Evolutionary conservation across 2,329 filamentous ascomycete genomes (phyloP), one percentile per base, ranked within the genome.

Genomic region (Chaetomium sp.): DNA sequence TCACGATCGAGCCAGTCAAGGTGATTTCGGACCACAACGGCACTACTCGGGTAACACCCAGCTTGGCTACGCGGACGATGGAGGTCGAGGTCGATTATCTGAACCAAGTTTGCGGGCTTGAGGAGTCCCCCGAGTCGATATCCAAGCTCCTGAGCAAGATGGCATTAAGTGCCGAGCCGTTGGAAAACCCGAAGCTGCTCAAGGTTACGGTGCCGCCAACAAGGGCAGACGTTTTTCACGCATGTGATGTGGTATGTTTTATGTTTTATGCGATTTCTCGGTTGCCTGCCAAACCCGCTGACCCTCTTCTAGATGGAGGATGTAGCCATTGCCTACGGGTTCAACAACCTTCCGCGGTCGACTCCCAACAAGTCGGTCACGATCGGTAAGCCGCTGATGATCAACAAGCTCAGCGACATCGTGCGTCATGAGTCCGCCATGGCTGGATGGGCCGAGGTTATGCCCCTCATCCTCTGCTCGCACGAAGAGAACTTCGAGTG

Each of bases 401-500:
- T 99, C 79, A 99, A 99, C 84, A 98, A 97, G 80, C 89, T 99
- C 49, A 85, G 85, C 67, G 96, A 99, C 74, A 96, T 98, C 70
- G 87, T 98, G 65, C 90, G 95, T 61, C 81, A 88, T 62, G 95
- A 99, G 78, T 87, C 91, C 58, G 94, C 93, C 62, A 95, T 97
- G 87, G 90, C 94, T 6, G 95, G 95, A 65, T 99, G 95, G 95
- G 90, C 87, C 62, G 95, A 99, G 81, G 94, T 97, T 63, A 89
- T 99, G 86, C 94, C 95, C 29, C 84, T 99, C 31, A 98, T 97
- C 71, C 87, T 99, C 62, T 99, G 95, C 83, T 96, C 92, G 54
- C 93, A 97, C 77, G 94, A 98, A 74, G 95, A 99, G 83, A 99
- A 99, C 81, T 99, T 98, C 77, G 89, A 85, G 65, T 97, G 92